These are phyloP conservation scores for Penicillium sp. DNA, from an alignment of 2,329 filamentous ascomycete species.

Conservation along the genomic window DNA sequence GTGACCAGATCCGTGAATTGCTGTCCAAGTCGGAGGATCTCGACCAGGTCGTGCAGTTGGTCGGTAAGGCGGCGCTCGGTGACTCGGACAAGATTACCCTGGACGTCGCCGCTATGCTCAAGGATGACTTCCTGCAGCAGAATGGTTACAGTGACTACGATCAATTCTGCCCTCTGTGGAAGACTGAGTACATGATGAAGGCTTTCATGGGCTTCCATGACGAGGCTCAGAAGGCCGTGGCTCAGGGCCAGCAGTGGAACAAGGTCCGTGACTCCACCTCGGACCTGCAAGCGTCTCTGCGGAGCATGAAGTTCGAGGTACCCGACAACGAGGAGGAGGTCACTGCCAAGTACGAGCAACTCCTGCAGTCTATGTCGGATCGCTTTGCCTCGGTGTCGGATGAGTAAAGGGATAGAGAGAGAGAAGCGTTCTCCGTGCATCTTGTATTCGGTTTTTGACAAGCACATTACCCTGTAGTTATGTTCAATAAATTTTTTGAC, in stretches of 20 bases:
- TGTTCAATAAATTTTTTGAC: conserved; percentile 18
- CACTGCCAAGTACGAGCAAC: conserved; percentile 89
- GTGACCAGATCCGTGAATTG: conserved; percentile 90
- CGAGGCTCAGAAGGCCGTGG: conserved; percentile 91
- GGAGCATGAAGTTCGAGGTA: conserved; percentile 95
- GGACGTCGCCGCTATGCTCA: conserved; percentile 84
- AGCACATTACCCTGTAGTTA: conserved; percentile 40
- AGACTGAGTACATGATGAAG: conserved; percentile 99
- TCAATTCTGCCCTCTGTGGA: conserved; percentile 98
- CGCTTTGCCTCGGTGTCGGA: conserved; percentile 96
- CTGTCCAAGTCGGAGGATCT: conserved; percentile 94
- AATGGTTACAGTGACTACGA: conserved; percentile 99
- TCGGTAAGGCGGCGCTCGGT: conserved; percentile 93
- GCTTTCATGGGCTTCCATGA: conserved; percentile 98
- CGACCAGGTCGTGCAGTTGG: conserved; percentile 96
- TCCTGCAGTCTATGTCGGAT: conserved; percentile 89
- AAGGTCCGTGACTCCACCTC: conserved; percentile 89
- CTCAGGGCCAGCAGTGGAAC: conserved; percentile 84
- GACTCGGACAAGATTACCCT: conserved; percentile 98
- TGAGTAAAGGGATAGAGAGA: conserved; percentile 68
- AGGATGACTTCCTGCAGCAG: conserved; percentile 98
- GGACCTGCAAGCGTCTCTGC: conserved; percentile 79
- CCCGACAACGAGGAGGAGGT: conserved; percentile 79
- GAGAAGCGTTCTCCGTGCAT: conserved; percentile 8
- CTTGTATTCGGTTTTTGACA: conserved; percentile 29